These are phyloP conservation scores for Rhodotorula sp. DNA, from an alignment of 1,284 basidiomycete genomes.

Conservation along the genomic window DNA sequence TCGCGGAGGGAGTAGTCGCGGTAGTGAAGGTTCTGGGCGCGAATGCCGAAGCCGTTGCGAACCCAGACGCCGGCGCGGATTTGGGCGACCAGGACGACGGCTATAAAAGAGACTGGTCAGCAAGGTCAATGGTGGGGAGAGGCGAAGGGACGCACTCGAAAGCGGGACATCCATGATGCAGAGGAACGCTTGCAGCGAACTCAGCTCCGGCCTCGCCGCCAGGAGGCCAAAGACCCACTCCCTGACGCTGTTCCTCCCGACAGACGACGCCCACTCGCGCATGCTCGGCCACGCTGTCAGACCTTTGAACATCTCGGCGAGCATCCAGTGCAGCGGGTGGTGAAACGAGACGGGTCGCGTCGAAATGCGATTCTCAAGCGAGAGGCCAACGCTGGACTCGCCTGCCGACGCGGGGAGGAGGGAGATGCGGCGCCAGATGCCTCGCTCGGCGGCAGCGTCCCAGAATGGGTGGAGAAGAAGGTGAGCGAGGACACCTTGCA, in stretches of 20 bases:
- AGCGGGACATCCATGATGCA: too few relatives aligned
- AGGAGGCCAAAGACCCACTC: slow-evolving; percentile 47
- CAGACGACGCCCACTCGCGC: neutral
- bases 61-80: slow-evolving; percentile 96
- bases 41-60: slow-evolving; percentile 91
- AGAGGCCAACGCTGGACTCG: too few relatives aligned
- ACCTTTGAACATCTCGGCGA: slow-evolving; percentile 80
- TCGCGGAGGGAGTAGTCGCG: slow-evolving; percentile 94
- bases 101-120: slow-evolving; percentile 50
- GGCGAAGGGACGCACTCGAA: neutral
- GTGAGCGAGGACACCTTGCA: neutral
- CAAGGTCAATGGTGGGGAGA: neutral
- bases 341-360: slow-evolving; percentile 61
- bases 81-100: slow-evolving; percentile 85
- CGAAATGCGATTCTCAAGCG: neutral
- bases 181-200: too few relatives aligned
- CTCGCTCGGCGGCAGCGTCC: too few relatives aligned
- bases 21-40: slow-evolving; percentile 94
- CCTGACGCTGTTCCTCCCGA: slow-evolving; percentile 1
- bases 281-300: neutral
- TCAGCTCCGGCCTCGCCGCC: neutral
- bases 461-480: too few relatives aligned
- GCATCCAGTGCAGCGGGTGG: slow-evolving; percentile 86
- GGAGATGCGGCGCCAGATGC: too few relatives aligned
- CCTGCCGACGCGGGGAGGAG: too few relatives aligned